These are phyloP conservation scores for Auricularia auricula-judae DNA, from an alignment of 768 basidiomycete genomes.

Conservation along the genomic window DNA sequence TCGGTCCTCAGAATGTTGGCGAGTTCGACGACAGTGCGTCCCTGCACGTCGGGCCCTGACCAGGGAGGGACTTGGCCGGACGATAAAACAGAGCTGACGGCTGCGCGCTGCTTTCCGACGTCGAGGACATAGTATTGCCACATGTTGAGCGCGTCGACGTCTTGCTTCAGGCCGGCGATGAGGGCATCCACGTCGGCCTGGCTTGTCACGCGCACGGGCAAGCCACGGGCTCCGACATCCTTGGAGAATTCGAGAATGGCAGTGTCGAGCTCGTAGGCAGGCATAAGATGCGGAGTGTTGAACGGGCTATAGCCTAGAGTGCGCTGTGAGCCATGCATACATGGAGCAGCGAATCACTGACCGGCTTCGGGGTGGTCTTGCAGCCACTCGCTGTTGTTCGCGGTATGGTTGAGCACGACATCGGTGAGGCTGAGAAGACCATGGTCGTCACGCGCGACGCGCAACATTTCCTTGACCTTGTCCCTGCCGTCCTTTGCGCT, in stretches of 20 bases:
- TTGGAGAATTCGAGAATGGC: constrained; percentile 75
- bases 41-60: constrained; percentile 46
- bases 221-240: constrained; percentile 47
- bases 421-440: constrained; percentile 87
- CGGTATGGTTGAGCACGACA: constrained; percentile 95
- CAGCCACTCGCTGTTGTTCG: constrained; percentile 88
- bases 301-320: constrained; percentile 71
- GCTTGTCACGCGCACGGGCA: constrained; percentile 61
- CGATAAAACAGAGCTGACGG: constrained; percentile 43
- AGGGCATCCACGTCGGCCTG: constrained; percentile 59
- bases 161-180: constrained; percentile 47
- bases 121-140: constrained; percentile 96
- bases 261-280: constrained; percentile 86
- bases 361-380: constrained; percentile 92
- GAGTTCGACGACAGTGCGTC: constrained; percentile 52
- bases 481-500: constrained; percentile 41
- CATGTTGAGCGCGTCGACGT: constrained; percentile 55
- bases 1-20: constrained; percentile 49
- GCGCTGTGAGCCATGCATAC: not conserved
- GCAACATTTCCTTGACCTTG: constrained; percentile 53
- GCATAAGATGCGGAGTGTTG: constrained; percentile 84
- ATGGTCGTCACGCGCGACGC: constrained; percentile 68
- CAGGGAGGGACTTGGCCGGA: constrained; percentile 37
- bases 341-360: constrained; percentile 21
- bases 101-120: constrained; percentile 46